Evolutionary conservation across 2,329 filamentous ascomycete genomes (phyloP).

Genomic region (Pezicula neosporulosa): DNA sequence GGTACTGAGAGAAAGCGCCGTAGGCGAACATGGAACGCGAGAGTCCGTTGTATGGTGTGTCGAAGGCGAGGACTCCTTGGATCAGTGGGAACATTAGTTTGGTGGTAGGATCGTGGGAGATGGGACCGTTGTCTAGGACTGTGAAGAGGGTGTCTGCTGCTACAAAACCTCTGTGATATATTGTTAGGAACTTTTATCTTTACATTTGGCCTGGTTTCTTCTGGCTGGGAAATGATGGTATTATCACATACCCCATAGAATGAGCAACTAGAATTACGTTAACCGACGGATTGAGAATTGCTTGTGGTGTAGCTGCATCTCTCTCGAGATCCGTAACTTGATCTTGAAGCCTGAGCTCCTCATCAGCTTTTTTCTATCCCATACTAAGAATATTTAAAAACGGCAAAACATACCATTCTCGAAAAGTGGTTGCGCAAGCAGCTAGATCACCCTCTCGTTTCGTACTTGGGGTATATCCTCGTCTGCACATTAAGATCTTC

Average conservation of each 20-base stretch:
- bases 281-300: constrained; percentile 76
- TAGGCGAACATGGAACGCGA: constrained; percentile 58
- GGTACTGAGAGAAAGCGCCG: constrained; percentile 56
- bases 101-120: constrained; percentile 14
- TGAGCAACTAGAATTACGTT: constrained; percentile 78
- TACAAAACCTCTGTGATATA: constrained; percentile 64
- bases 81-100: constrained; percentile 65
- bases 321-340: constrained; percentile 78
- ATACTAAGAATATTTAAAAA: not conserved
- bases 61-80: constrained; percentile 76
- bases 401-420: constrained; percentile 41
- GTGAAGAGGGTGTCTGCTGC: constrained; percentile 77
- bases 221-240: too few relatives aligned
- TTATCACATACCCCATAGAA: constrained; percentile 62
- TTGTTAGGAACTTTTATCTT: constrained; percentile 5
- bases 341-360: constrained; percentile 63
- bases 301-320: constrained; percentile 66
- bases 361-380: not conserved
- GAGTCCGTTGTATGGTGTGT: constrained; percentile 76
- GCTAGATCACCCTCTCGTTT: constrained; percentile 68
- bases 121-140: constrained; percentile 49
- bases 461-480: constrained; percentile 67
- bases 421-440: constrained; percentile 47
- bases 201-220: not conserved
- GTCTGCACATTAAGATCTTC: constrained; percentile 58